A percentile compares a stretch with the other conserved stretches of the same genome.
These are phyloP conservation scores for Boletus pseudopeckii DNA, from an alignment of 768 basidiomycete genomes.

Conservation along the genomic window DNA sequence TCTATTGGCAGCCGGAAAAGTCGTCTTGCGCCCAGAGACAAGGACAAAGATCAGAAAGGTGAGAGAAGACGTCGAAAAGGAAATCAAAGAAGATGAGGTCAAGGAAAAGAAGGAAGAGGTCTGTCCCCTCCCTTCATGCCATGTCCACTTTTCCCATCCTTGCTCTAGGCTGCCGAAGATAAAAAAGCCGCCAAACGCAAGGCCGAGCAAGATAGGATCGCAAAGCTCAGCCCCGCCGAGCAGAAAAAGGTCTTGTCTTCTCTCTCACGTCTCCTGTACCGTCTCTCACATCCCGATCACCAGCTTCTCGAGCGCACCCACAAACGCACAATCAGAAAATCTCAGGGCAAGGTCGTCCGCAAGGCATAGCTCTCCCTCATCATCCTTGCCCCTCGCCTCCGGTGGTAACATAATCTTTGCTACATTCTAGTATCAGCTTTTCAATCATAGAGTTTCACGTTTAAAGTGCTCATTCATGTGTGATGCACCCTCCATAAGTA, in stretches of 20 bases:
- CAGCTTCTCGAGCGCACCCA: slow-evolving; percentile 74
- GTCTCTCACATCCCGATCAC: slow-evolving; percentile 3
- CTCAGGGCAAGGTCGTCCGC: slow-evolving; percentile 57
- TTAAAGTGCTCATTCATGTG: slow-evolving; percentile 4
- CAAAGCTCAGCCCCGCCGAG: slow-evolving; percentile 71
- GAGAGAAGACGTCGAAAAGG: slow-evolving; percentile 68
- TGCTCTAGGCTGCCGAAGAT: slow-evolving; percentile 52
- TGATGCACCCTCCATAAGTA: slow-evolving; percentile 10
- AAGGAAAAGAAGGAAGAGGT: slow-evolving; percentile 74
- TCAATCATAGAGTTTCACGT: slow-evolving; percentile 14
- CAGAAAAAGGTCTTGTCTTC: slow-evolving; percentile 66
- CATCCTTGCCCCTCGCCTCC: background rate
- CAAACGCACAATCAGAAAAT: slow-evolving; percentile 66
- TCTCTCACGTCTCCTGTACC: background rate
- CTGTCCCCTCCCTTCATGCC: slow-evolving; percentile 7
- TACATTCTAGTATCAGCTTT: slow-evolving; percentile 1
- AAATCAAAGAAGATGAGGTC: slow-evolving; percentile 62
- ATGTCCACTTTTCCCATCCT: background rate
- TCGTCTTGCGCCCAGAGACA: slow-evolving; percentile 77
- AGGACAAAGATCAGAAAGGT: slow-evolving; percentile 69
- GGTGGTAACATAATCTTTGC: background rate
- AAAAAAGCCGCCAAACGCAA: slow-evolving; percentile 70
- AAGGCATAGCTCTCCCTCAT: slow-evolving; percentile 16
- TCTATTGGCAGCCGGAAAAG: slow-evolving; percentile 43
- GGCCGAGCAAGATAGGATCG: slow-evolving; percentile 68